Evolutionary conservation across 257 asterid species (phyloP).

Genomic region (Penstemon newberryi): DNA sequence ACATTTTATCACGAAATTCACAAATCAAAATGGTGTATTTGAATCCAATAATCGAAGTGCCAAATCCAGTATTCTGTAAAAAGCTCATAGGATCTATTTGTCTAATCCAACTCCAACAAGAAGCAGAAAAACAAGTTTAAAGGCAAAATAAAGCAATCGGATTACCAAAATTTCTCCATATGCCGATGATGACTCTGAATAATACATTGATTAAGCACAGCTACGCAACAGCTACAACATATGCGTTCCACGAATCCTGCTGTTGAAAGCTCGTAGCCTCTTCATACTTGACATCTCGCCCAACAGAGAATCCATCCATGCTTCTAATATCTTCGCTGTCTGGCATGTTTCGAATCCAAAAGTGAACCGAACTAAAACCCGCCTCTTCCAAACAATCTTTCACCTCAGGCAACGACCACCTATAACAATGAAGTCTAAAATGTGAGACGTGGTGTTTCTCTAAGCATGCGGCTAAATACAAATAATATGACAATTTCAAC

Average conservation of each 20-base stretch:
- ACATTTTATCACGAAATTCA: too few relatives aligned
- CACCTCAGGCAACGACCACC: constrained; percentile 96
- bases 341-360: constrained; percentile 92
- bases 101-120: too few relatives aligned
- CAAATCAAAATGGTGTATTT: too few relatives aligned
- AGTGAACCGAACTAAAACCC: constrained; percentile 74
- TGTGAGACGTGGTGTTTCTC: not conserved
- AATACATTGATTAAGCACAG: too few relatives aligned
- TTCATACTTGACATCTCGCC: constrained; percentile 78
- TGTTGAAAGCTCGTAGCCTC: constrained; percentile 80
- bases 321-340: constrained; percentile 65
- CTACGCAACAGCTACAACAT: constrained; percentile 78
- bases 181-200: too few relatives aligned
- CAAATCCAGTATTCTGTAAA: too few relatives aligned
- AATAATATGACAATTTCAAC: not conserved
- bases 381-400: constrained; percentile 93
- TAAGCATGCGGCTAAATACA: constrained; percentile 3
- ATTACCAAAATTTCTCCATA: too few relatives aligned
- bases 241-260: constrained; percentile 98
- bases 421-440: constrained; percentile 31
- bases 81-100: too few relatives aligned
- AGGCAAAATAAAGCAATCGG: too few relatives aligned
- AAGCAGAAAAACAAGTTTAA: too few relatives aligned
- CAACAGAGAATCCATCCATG: constrained; percentile 65
- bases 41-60: too few relatives aligned